Base-by-base conservation (phyloP, 1,139 yeast genomes). In the Nakaseomyces glabratus region DNA sequence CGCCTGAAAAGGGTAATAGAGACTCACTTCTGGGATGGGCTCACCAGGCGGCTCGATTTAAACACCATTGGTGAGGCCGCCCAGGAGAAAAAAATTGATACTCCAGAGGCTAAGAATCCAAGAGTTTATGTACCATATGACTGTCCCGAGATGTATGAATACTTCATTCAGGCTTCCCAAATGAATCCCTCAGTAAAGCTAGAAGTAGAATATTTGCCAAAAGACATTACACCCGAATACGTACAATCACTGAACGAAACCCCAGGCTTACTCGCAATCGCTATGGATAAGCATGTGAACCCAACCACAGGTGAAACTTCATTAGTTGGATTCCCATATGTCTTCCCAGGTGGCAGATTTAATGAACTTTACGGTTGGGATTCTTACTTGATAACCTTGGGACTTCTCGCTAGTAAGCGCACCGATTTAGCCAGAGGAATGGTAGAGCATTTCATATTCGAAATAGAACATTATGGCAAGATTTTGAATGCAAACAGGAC, bases 361-460 rank as follows among this genome's bases (percentile, higher is more conserved):
- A 93, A 93, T 59, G 98, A 90, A 60, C 69, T 86, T 37, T 90
- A 90, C 52, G 98, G 98, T 6, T 90, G 98, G 98, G 98, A 90
- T 58, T 85, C 96, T 2, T 90, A 90, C 55, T 82, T 93, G 81
- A 90, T 82, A 55, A 74, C 93, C 0, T 60, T 88, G 21, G 98
- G 98, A 1, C 65, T 90, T 34, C 58, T 90, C 28, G 70, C 74
- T n/a, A 45, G 52, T 33, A 84, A 82, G 50, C 67, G 75, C 6
- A 51, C 68, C 3, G 81, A 77, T 24, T 68, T 88, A 25, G 93
- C 96, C 7, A 68, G 80, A 47, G 95, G 95, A 1, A 85, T 90
- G 93, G 85, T 90, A 7, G 90, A 82, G 52, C 88, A 90, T 59
- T 88, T 86, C 56, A 78, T 86, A 39, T 90, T 80, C 60, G 96